phyloP scores from a whole-genome alignment of 1,139 yeast species.

The Nakaseomyces kungkrabaensis region DNA sequence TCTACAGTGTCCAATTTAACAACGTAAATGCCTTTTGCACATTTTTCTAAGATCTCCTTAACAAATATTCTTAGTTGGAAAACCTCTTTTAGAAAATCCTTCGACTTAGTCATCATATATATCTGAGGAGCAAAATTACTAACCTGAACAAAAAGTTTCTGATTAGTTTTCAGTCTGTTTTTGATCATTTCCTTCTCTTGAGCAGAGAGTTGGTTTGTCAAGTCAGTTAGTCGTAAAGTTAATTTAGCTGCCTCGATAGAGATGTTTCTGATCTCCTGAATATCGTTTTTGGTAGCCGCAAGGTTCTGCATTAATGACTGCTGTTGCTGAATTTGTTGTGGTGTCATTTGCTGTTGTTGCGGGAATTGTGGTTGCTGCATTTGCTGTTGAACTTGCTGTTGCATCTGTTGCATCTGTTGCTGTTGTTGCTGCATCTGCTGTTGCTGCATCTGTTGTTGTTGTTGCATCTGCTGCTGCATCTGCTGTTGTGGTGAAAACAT shows the following conservation, averaged over 20 bases:
- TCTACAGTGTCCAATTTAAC: constrained; percentile 60
- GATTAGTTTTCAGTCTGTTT: constrained; percentile 43
- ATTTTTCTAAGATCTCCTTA: constrained; percentile 55
- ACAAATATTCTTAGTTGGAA: constrained; percentile 70
- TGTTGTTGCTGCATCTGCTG: constrained; percentile 2
- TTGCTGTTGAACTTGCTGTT: constrained; percentile 3
- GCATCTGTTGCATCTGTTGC: constrained; percentile 3
- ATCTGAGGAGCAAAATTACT: constrained; percentile 67
- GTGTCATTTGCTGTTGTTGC: constrained; percentile 1
- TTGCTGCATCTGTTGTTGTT: neutral
- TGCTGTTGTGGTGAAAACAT: constrained; percentile 1
- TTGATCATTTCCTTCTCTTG: constrained; percentile 53
- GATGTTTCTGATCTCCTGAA: constrained; percentile 44
- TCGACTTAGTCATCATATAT: constrained; percentile 56
- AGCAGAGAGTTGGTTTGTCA: constrained; percentile 45
- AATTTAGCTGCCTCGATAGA: constrained; percentile 54
- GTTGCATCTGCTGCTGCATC: neutral
- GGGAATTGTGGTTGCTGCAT: constrained; percentile 3
- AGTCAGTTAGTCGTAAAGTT: constrained; percentile 52
- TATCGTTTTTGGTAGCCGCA: constrained; percentile 29
- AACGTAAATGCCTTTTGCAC: constrained; percentile 49
- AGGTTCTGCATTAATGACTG: constrained; percentile 21
- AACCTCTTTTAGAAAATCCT: constrained; percentile 59
- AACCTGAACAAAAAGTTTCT: constrained; percentile 53
- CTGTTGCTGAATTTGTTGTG: constrained; percentile 2